Evolutionary conservation across 225 moss, liverwort and hornwort species (phyloP).

Genomic region (Marchantia polymorpha): DNA sequence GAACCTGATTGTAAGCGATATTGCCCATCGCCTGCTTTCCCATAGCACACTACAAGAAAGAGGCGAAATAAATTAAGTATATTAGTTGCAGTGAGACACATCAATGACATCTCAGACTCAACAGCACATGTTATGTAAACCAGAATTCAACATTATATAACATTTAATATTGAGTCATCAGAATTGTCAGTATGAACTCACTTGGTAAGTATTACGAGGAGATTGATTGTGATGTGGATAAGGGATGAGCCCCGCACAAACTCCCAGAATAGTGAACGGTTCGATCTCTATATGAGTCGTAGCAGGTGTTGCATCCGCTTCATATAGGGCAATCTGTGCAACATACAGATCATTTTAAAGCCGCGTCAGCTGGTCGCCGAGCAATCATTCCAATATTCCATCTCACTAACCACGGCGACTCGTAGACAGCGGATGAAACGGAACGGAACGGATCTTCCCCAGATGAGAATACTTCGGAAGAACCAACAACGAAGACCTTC

Average conservation of each 20-base stretch:
- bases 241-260: constrained; percentile 99
- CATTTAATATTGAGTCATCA: neutral
- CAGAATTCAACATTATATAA: too few species aligned
- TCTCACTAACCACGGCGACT: too few species aligned
- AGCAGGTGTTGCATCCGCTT: constrained; percentile 68
- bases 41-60: constrained; percentile 86
- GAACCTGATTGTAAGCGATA: constrained; percentile 95
- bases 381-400: neutral
- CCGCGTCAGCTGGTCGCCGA: neutral
- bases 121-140: too few species aligned
- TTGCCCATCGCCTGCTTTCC: constrained; percentile 99
- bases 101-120: too few species aligned
- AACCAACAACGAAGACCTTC: neutral
- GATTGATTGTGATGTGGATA: constrained; percentile 98
- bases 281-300: constrained; percentile 99
- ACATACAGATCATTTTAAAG: neutral
- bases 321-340: constrained; percentile 90
- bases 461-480: too few species aligned
- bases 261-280: constrained; percentile 97
- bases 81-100: too few species aligned
- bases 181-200: constrained; percentile 21
- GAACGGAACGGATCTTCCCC: too few species aligned
- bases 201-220: constrained; percentile 97
- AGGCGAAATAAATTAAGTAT: neutral
- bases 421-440: too few species aligned